Evolutionary conservation across 768 basidiomycete genomes (phyloP).

Genomic region (Lentinula edodes): DNA sequence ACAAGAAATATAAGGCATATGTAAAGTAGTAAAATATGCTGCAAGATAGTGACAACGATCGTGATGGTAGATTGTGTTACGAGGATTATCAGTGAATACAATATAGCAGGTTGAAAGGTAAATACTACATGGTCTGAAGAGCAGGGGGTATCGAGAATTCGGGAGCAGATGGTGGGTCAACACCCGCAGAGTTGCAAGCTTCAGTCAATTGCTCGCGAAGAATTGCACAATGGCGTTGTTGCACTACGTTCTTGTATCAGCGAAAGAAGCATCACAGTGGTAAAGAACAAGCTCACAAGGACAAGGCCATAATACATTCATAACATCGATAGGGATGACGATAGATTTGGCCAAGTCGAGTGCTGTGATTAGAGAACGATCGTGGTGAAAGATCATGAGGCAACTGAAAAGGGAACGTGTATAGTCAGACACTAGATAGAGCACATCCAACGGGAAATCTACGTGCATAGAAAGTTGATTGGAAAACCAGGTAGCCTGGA

Average conservation of each 20-base stretch:
- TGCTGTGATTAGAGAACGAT: constrained; percentile 50
- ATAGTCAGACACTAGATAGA: background rate
- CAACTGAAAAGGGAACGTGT: constrained; percentile 33
- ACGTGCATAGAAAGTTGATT: constrained; percentile 61
- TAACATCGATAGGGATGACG: constrained; percentile 55
- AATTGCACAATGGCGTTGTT: constrained; percentile 8
- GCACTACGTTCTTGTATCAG: background rate
- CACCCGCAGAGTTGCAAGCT: constrained; percentile 4
- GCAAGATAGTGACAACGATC: background rate
- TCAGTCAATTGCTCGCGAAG: constrained; percentile 9
- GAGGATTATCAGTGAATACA: background rate
- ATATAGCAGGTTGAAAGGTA: background rate
- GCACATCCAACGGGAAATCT: background rate
- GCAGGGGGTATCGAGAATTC: constrained; percentile 21
- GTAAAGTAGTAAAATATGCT: background rate
- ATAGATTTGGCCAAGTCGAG: constrained; percentile 64
- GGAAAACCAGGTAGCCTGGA: constrained; percentile 66
- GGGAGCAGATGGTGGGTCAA: constrained; percentile 11
- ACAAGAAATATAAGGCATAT: constrained; percentile 1
- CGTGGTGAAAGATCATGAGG: constrained; percentile 60
- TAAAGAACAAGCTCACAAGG: constrained; percentile 24
- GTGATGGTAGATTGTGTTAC: background rate
- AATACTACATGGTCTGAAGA: background rate
- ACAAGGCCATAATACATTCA: constrained; percentile 68
- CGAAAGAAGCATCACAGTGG: too few species aligned